Conservation (phyloP, 768 basidiomycete genomes). For the Lyophyllum semitale region DNA sequence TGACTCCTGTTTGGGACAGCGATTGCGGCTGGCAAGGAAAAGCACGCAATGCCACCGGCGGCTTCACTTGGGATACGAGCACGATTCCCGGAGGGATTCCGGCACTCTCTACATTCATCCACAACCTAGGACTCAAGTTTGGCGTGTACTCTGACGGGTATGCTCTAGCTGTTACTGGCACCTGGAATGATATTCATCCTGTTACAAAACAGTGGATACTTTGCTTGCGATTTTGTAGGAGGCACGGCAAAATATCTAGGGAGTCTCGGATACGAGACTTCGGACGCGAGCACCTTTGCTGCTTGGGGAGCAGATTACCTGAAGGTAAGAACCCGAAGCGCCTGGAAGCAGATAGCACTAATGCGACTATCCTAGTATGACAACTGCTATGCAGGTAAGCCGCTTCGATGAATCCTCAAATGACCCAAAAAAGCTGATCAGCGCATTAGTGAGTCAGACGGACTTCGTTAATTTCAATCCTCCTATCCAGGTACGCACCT, state of each 20-base stretch:
- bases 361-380: constrained; percentile 36
- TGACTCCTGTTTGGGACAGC: constrained; percentile 19
- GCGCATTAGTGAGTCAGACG: constrained; percentile 32
- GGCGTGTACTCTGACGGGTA: constrained; percentile 60
- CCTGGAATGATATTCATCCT: background rate
- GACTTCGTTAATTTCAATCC: constrained; percentile 50
- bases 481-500: constrained; percentile 39
- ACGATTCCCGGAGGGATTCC: constrained; percentile 40
- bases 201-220: constrained; percentile 35
- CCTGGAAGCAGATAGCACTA: background rate
- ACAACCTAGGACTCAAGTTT: constrained; percentile 55
- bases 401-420: background rate
- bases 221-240: constrained; percentile 46
- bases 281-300: constrained; percentile 49
- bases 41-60: constrained; percentile 37
- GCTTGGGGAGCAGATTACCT: constrained; percentile 52
- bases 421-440: background rate
- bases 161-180: constrained; percentile 2
- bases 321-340: constrained; percentile 24
- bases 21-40: constrained; percentile 56
- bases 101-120: constrained; percentile 38
- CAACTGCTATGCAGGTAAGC: constrained; percentile 47
- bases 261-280: constrained; percentile 45
- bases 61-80: constrained; percentile 45
- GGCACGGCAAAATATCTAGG: constrained; percentile 47